Percentiles rank a stretch among this genome's conserved stretches.
phyloP scores from a whole-genome alignment of 768 basidiomycete species.

The Leccinum disarticulatum region DNA sequence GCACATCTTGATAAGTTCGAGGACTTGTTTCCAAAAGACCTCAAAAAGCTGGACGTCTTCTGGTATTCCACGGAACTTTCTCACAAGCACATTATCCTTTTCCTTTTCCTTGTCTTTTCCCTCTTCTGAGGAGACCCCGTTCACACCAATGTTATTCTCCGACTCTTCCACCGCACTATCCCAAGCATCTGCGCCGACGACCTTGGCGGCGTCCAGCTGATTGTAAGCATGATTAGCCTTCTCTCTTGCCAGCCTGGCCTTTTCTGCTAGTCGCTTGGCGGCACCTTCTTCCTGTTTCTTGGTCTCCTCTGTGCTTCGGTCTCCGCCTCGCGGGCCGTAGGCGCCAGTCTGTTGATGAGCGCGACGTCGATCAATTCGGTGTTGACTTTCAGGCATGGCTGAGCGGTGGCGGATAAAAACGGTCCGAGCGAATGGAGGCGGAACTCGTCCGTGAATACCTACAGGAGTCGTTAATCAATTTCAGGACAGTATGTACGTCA shows the following conservation, averaged over 20 bases:
- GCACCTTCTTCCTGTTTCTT: constrained; percentile 93
- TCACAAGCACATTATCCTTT: constrained; percentile 54
- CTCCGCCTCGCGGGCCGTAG: constrained; percentile 96
- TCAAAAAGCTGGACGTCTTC: constrained; percentile 95
- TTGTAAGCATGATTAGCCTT: constrained; percentile 55
- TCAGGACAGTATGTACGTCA: neutral
- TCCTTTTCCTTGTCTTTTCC: constrained; percentile 56
- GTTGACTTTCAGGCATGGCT: constrained; percentile 92
- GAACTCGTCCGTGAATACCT: constrained; percentile 99
- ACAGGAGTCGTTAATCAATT: neutral
- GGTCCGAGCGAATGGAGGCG: constrained; percentile 95
- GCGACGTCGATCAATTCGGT: constrained; percentile 99
- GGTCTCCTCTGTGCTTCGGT: constrained; percentile 92
- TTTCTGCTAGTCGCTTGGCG: constrained; percentile 84
- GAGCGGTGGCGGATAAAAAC: constrained; percentile 68
- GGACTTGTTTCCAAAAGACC: constrained; percentile 96
- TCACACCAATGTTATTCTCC: constrained; percentile 18
- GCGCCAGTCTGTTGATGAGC: constrained; percentile 92
- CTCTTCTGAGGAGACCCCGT: constrained; percentile 25
- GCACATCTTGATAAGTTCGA: constrained; percentile 97
- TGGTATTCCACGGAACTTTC: constrained; percentile 93
- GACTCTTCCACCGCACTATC: constrained; percentile 21
- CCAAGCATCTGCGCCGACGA: constrained; percentile 33
- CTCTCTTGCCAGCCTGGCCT: constrained; percentile 72
- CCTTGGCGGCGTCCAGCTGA: constrained; percentile 23